These are phyloP conservation scores for Prototheca wickerhamii DNA, from an alignment of 163 green algal genomes.

Conservation along the genomic window DNA sequence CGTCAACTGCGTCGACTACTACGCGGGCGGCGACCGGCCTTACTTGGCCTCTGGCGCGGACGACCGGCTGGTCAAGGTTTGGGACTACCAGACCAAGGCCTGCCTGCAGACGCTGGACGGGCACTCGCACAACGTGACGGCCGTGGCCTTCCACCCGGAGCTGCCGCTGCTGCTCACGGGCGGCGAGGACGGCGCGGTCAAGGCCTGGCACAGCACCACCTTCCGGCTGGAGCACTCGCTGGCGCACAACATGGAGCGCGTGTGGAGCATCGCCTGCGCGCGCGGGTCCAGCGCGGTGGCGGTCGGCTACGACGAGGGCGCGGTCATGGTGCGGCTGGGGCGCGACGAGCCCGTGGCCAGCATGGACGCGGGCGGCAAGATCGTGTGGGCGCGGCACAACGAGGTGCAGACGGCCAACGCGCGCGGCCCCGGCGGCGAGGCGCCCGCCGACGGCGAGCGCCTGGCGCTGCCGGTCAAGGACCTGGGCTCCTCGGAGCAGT, in stretches of 20 bases:
- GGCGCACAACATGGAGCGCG: slow-evolving; percentile 93
- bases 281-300: slow-evolving; percentile 67
- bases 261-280: slow-evolving; percentile 80
- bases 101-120: slow-evolving; percentile 89
- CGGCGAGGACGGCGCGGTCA: slow-evolving; percentile 91
- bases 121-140: slow-evolving; percentile 84
- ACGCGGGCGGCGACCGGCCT: slow-evolving; percentile 82
- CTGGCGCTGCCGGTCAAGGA: slow-evolving; percentile 94
- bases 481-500: slow-evolving; percentile 88
- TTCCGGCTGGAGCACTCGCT: slow-evolving; percentile 78
- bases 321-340: slow-evolving; percentile 85
- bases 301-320: slow-evolving; percentile 88
- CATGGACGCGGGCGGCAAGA: slow-evolving; percentile 95
- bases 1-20: slow-evolving; percentile 98
- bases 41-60: slow-evolving; percentile 94
- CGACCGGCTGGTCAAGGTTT: slow-evolving; percentile 78
- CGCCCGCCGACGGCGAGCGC: slow-evolving; percentile 76
- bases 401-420: slow-evolving; percentile 93
- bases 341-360: slow-evolving; percentile 91
- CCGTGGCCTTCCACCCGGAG: slow-evolving; percentile 94
- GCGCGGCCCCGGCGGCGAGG: slow-evolving; percentile 16
- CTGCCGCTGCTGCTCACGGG: slow-evolving; percentile 91
- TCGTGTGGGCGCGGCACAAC: slow-evolving; percentile 96
- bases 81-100: slow-evolving; percentile 99
- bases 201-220: slow-evolving; percentile 85